Evolutionary conservation across 257 asterid genomes (phyloP).

Genomic region (Nicotiana tabacum): DNA sequence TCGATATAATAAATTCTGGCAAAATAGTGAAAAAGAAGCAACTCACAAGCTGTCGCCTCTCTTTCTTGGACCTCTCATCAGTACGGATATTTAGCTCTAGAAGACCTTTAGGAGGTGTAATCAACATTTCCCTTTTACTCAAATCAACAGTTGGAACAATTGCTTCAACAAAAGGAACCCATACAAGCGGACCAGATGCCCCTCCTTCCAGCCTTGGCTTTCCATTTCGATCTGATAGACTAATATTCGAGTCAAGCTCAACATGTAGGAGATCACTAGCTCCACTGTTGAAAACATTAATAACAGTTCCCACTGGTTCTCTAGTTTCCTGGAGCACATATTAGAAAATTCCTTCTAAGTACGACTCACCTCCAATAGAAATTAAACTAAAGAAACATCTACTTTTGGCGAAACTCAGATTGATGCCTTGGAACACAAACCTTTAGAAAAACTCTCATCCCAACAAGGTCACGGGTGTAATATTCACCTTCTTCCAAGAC

Average conservation of each 20-base stretch:
- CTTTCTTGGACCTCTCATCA: slow-evolving; percentile 86
- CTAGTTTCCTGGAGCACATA: slow-evolving; percentile 52
- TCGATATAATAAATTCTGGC: background rate
- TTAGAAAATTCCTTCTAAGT: background rate
- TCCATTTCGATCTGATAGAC: slow-evolving; percentile 27
- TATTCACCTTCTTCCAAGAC: slow-evolving; percentile 80
- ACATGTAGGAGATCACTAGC: slow-evolving; percentile 89
- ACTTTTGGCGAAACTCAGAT: background rate
- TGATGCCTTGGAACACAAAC: slow-evolving; percentile 33
- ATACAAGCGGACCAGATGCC: slow-evolving; percentile 64
- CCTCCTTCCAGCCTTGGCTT: slow-evolving; percentile 28
- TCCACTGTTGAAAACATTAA: slow-evolving; percentile 73
- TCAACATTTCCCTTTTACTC: slow-evolving; percentile 70
- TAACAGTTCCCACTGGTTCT: slow-evolving; percentile 72
- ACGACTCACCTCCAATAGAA: background rate
- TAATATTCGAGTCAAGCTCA: slow-evolving; percentile 40
- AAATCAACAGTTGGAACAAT: slow-evolving; percentile 82
- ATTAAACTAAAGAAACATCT: background rate
- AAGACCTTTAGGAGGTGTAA: slow-evolving; percentile 97
- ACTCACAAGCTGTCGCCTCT: slow-evolving; percentile 95
- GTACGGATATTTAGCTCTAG: slow-evolving; percentile 74
- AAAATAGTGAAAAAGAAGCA: background rate
- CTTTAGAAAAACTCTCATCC: slow-evolving; percentile 80
- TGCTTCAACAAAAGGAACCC: slow-evolving; percentile 93
- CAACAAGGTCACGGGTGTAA: slow-evolving; percentile 80